Evolutionary conservation across 2,329 filamentous ascomycete species (phyloP).

Genomic region (Paecilomyces sp.): DNA sequence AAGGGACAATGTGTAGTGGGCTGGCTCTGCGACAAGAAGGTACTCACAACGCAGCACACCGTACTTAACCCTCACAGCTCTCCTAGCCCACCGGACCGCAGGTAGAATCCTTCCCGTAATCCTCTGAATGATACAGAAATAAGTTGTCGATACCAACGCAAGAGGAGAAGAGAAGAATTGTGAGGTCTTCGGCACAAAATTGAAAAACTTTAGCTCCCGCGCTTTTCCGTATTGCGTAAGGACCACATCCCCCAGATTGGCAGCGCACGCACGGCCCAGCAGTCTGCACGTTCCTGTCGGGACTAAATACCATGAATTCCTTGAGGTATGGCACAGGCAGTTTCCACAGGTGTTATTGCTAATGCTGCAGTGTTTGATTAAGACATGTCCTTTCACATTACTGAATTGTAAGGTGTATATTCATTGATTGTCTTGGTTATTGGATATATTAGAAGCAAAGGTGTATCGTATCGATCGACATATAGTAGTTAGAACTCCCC

Average conservation of each 20-base stretch:
- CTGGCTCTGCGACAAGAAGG: slow-evolving; percentile 14
- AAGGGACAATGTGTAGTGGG: slow-evolving; percentile 15
- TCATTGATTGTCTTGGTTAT: neutral
- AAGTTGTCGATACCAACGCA: slow-evolving; percentile 1
- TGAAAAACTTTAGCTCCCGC: slow-evolving; percentile 28
- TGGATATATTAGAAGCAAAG: neutral
- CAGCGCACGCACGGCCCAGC: slow-evolving; percentile 9
- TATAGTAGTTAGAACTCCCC: neutral
- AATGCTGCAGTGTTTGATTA: neutral
- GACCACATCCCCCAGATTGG: slow-evolving; percentile 15
- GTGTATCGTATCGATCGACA: neutral
- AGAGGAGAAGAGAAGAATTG: slow-evolving; percentile 9
- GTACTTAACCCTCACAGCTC: slow-evolving; percentile 14
- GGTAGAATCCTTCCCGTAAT: slow-evolving; percentile 1
- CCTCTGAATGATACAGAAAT: neutral
- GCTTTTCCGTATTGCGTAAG: slow-evolving; percentile 34
- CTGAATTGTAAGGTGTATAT: neutral
- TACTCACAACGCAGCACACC: slow-evolving; percentile 11
- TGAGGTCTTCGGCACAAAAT: slow-evolving; percentile 12
- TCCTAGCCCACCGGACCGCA: slow-evolving; percentile 17
- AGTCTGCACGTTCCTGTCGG: slow-evolving; percentile 4
- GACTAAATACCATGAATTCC: neutral
- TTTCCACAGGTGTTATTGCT: neutral
- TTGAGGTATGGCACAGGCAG: neutral
- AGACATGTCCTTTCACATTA: neutral